Percentiles rank a stretch among this genome's conserved stretches.
phyloP scores from a whole-genome alignment of 1,139 yeast genomes.

The Pneumocystis canis region DNA sequence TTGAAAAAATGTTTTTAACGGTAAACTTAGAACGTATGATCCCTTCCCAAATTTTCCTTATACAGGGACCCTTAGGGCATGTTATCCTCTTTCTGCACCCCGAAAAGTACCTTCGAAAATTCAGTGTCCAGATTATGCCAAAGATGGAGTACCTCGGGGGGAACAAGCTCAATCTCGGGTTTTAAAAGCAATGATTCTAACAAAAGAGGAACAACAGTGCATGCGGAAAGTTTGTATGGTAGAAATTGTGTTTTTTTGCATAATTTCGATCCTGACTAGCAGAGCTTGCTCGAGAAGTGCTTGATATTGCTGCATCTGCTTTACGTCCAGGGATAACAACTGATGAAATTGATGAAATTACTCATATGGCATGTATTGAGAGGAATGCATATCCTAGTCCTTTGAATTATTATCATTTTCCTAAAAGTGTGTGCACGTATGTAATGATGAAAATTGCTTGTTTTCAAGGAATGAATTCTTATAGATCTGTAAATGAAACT shows the following conservation, averaged over 20 bases:
- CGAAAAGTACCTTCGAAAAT: slow-evolving; percentile 59
- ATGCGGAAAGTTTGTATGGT: slow-evolving; percentile 53
- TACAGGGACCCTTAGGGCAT: slow-evolving; percentile 62
- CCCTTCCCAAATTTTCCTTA: slow-evolving; percentile 72
- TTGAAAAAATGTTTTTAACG: slow-evolving; percentile 12
- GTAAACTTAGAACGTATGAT: slow-evolving; percentile 39
- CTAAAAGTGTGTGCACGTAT: slow-evolving; percentile 85
- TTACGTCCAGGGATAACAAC: slow-evolving; percentile 82
- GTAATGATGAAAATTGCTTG: slow-evolving; percentile 24
- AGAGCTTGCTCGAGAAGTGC: slow-evolving; percentile 61
- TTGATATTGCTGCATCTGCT: slow-evolving; percentile 75
- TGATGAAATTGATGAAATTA: slow-evolving; percentile 75
- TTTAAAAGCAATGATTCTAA: slow-evolving; percentile 47
- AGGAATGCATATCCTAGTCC: slow-evolving; percentile 93
- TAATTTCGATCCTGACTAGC: background rate
- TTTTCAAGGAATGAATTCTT: background rate
- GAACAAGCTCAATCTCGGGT: slow-evolving; percentile 65
- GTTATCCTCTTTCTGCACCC: slow-evolving; percentile 64
- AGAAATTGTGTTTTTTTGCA: background rate
- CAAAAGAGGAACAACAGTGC: slow-evolving; percentile 52
- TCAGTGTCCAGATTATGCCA: slow-evolving; percentile 71
- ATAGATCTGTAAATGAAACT: background rate
- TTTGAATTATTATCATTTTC: slow-evolving; percentile 83
- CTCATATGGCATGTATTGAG: slow-evolving; percentile 76
- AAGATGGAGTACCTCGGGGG: slow-evolving; percentile 58